A percentile compares a stretch with the other conserved stretches of the same genome.
Evolutionary conservation across 169 alveolate genomes (phyloP).

Genomic region (Eimeria mitis): DNA sequence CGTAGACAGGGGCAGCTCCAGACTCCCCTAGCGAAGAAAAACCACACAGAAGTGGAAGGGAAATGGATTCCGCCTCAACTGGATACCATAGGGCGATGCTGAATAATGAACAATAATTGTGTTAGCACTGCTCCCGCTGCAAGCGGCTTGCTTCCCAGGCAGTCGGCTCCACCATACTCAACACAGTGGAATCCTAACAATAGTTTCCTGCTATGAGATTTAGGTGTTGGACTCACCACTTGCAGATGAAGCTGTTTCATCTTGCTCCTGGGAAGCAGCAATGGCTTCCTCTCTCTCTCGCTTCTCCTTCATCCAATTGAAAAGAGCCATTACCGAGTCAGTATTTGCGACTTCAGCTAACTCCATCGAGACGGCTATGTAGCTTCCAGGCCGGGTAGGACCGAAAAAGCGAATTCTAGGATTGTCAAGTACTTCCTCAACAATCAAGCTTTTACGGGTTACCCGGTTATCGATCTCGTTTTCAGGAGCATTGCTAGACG

Average conservation of each 20-base stretch:
- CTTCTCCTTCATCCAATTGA: conserved; percentile 31
- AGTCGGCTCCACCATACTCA: neutral
- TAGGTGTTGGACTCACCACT: neutral
- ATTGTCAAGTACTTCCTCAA: conserved; percentile 53
- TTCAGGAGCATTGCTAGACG: neutral
- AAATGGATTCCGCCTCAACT: neutral
- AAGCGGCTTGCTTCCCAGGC: neutral
- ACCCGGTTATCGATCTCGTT: neutral
- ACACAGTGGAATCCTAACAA: neutral
- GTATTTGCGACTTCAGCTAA: conserved; percentile 33
- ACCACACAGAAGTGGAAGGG: neutral
- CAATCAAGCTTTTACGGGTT: neutral
- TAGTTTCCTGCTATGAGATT: neutral
- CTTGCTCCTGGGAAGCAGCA: neutral
- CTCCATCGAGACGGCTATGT: conserved; percentile 40
- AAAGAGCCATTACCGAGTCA: conserved; percentile 13
- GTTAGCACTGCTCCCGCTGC: neutral
- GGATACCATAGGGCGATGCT: neutral
- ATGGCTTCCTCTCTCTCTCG: neutral
- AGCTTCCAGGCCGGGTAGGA: conserved; percentile 50
- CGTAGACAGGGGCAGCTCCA: neutral
- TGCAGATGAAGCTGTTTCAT: neutral
- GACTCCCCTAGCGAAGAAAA: neutral
- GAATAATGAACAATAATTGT: no score
- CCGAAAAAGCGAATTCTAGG: conserved; percentile 32